Evolutionary conservation across 306 rosid species (phyloP).

Genomic region (Vigna nakashimae): DNA sequence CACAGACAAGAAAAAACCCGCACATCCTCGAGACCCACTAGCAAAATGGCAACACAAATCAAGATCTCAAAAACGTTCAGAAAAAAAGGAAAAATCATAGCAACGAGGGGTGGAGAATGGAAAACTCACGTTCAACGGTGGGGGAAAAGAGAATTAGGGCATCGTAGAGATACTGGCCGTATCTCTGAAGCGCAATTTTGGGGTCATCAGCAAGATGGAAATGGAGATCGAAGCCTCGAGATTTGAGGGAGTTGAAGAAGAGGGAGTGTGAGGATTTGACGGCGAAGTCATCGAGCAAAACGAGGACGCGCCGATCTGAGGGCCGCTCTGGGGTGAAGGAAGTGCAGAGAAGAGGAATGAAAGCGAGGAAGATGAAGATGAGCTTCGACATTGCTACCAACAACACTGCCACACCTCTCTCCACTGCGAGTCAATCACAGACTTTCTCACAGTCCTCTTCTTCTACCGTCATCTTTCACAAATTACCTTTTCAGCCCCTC

Average conservation of each 20-base stretch:
- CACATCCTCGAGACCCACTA: conserved; percentile 15
- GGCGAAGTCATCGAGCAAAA: conserved; percentile 86
- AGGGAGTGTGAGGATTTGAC: conserved; percentile 87
- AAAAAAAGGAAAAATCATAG: not conserved
- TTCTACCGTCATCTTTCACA: conserved; percentile 5
- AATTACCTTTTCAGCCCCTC: not conserved
- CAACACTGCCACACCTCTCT: not conserved
- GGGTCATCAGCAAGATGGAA: conserved; percentile 96
- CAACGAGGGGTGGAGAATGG: not conserved
- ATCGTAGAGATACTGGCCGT: conserved; percentile 86
- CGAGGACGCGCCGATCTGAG: conserved; percentile 79
- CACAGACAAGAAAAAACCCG: not conserved
- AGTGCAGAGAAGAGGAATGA: conserved; percentile 61
- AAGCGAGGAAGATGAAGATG: conserved; percentile 50
- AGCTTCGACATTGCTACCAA: conserved; percentile 71
- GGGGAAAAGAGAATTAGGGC: conserved; percentile 83
- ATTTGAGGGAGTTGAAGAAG: conserved; percentile 81
- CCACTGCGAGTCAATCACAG: conserved; percentile 18
- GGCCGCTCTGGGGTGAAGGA: conserved; percentile 81
- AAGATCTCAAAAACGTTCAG: conserved; percentile 31
- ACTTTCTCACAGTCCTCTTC: conserved; percentile 37
- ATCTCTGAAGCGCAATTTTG: conserved; percentile 76
- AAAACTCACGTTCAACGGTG: conserved; percentile 77
- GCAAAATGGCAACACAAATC: not conserved
- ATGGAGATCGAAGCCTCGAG: conserved; percentile 92